phyloP scores from a whole-genome alignment of 352 stramenopile species.

The Phytopythium mirpurense region DNA sequence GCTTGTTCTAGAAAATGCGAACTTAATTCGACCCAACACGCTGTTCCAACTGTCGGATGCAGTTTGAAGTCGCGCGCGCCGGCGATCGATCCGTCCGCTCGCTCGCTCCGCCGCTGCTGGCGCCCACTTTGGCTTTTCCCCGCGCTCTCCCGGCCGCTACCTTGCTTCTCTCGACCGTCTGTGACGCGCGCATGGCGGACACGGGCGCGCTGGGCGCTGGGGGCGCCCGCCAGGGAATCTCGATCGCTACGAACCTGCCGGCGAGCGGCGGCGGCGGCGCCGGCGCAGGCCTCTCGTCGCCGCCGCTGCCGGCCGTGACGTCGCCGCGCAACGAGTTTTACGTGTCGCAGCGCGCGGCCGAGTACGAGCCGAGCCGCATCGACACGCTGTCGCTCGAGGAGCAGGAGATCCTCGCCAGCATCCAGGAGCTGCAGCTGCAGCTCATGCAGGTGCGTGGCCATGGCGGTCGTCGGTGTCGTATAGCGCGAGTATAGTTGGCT shows the following conservation, averaged over 20 bases:
- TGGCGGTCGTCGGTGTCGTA: too few relatives aligned
- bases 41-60: slow-evolving; percentile 4
- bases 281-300: not conserved
- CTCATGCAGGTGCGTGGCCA: slow-evolving; percentile 42
- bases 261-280: not conserved
- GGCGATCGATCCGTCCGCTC: not conserved
- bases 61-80: slow-evolving; percentile 1
- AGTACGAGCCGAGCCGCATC: slow-evolving; percentile 62
- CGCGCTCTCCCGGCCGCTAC: not conserved
- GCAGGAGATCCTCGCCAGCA: slow-evolving; percentile 86
- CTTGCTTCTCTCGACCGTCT: too few relatives aligned
- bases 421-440: slow-evolving; percentile 87
- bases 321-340: slow-evolving; percentile 76
- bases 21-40: too few relatives aligned
- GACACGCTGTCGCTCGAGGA: slow-evolving; percentile 77
- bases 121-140: not conserved
- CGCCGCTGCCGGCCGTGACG: slow-evolving; percentile 17
- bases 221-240: slow-evolving; percentile 2
- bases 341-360: slow-evolving; percentile 62
- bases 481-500: too few relatives aligned
- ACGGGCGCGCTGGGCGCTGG: not conserved
- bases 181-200: not conserved
- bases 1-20: not conserved
- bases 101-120: not conserved
- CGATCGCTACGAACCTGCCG: slow-evolving; percentile 2